Base-by-base conservation (phyloP, 2,329 filamentous ascomycete species). In the Colletotrichum trifolii region DNA sequence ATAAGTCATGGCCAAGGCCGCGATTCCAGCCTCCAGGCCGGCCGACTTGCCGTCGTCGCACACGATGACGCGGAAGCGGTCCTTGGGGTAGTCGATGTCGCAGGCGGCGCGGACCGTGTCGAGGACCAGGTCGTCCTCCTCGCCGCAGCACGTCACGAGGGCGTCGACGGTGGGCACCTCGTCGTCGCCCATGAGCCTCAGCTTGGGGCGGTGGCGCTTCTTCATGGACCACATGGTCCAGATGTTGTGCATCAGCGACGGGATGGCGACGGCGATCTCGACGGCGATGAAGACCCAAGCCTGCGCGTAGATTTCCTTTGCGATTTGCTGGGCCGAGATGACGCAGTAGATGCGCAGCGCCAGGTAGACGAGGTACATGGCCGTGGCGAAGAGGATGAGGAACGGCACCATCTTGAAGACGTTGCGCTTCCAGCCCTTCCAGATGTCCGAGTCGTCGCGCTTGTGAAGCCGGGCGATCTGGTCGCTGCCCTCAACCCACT, bases 221-320 rank as follows among this genome's bases (percentile, higher is more conserved):
- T 87, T 86, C 67, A 87, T 74, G 0, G 84, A 82, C 76, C 82
- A 81, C 79, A 88, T 82, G 2, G 84, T 86, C 83, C 84, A 87
- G 42, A 81, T 76, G 69, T 86, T 85, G 76, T 88, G 85, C 77
- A 87, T 80, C 40, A 87, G 74, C 4, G 83, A 80, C 6, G 85
- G 86, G 56, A 87, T 78, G 6, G 84, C 82, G 8, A 83, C 79
- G n/a, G 78, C 75, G 43, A 86, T 72, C 70, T 88, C 85, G 61
- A 87, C 79, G 33, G 76, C 82, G 58, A 88, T 83, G 68, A 88
- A 88, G 7, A 86, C 71, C 85, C 85, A 88, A 2, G 85, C 85
- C 48, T 82, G 80, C 5, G 78, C 76, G 66, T 82, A 88, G 2
- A 75, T 76, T 25, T 75, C 71, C 4, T 71, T 53, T 4, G 75